phyloP scores from a whole-genome alignment of 345 rosid species.

The Corymbia maculata region DNA sequence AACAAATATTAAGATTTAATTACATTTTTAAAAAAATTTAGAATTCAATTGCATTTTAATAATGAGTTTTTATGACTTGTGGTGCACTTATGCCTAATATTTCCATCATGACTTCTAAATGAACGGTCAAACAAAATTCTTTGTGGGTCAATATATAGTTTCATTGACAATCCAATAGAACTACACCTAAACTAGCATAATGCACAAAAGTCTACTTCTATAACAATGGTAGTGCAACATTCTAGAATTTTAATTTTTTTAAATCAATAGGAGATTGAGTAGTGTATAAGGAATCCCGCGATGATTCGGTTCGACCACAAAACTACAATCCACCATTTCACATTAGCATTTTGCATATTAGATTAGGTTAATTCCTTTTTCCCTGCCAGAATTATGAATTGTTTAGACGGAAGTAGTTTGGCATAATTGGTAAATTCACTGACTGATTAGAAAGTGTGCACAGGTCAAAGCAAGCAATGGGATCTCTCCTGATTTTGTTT shows the following conservation, averaged over 20 bases:
- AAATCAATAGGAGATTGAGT: neutral
- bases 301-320: neutral
- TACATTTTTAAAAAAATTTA: accelerated
- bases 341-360: neutral
- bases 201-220: neutral
- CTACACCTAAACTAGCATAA: neutral
- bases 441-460: neutral
- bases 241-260: no score
- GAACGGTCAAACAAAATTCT: neutral
- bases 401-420: neutral
- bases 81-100: neutral
- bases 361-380: neutral
- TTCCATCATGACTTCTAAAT: neutral
- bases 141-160: neutral
- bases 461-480: neutral
- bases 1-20: accelerated
- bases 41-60: accelerated
- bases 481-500: neutral
- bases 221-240: neutral
- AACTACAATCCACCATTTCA: neutral
- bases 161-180: neutral
- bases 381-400: neutral
- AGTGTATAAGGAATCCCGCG: neutral
- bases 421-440: neutral
- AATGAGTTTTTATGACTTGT: accelerated